Percentiles rank a stretch among this genome's conserved stretches.
Conservation (phyloP, 225 moss, liverwort and hornwort genomes). For the Sphagnum contortum region DNA sequence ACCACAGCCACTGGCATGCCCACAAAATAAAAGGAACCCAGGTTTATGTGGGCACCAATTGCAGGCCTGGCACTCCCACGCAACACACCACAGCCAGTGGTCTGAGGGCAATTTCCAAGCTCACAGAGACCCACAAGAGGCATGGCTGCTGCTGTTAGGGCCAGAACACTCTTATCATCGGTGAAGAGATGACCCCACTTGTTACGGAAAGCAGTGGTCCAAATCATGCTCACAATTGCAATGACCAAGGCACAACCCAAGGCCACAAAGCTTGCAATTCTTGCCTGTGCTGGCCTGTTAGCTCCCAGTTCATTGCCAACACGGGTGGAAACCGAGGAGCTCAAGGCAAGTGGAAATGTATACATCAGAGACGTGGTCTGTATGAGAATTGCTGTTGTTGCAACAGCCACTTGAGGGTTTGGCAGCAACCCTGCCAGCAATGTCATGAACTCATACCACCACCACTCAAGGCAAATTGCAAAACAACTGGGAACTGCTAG, state of each 20-base stretch:
- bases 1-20: constrained; percentile 76
- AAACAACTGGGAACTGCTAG: constrained; percentile 74
- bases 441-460: constrained; percentile 95
- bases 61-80: constrained; percentile 76
- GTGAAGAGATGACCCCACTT: constrained; percentile 74
- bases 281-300: constrained; percentile 39
- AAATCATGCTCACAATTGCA: constrained; percentile 50
- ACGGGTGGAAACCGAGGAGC: constrained; percentile 67
- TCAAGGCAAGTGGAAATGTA: constrained; percentile 60
- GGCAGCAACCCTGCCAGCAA: constrained; percentile 76
- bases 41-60: constrained; percentile 61
- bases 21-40: constrained; percentile 71
- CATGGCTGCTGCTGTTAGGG: constrained; percentile 67
- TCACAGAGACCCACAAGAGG: constrained; percentile 77
- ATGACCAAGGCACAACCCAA: constrained; percentile 41
- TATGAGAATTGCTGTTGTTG: constrained; percentile 66
- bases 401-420: constrained; percentile 57
- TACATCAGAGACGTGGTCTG: constrained; percentile 89
- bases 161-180: constrained; percentile 47
- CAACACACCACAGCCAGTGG: constrained; percentile 76
- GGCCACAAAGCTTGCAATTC: constrained; percentile 52
- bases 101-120: constrained; percentile 85
- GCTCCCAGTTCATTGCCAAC: constrained; percentile 80
- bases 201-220: constrained; percentile 59
- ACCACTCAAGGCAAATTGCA: constrained; percentile 83